phyloP scores from a whole-genome alignment of 2,329 filamentous ascomycete species.

The Thelonectria blattea region DNA sequence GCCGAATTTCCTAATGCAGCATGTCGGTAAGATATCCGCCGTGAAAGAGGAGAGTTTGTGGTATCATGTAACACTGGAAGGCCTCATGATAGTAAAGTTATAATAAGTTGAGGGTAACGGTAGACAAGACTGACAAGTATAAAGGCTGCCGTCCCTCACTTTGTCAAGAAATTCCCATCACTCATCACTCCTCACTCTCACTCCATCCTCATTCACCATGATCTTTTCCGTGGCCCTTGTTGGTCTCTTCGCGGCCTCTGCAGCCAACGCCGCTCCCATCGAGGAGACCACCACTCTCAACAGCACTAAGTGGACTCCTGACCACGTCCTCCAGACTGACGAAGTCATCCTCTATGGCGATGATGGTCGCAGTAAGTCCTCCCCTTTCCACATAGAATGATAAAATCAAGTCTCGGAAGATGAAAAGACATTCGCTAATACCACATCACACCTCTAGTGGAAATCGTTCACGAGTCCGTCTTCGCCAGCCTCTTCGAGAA shows the following conservation, averaged over 20 bases:
- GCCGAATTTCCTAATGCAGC: background rate
- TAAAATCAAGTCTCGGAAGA: background rate
- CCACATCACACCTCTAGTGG: background rate
- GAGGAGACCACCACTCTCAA: constrained; percentile 14
- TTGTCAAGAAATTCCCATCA: no score
- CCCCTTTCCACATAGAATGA: background rate
- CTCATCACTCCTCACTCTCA: background rate
- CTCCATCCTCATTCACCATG: constrained; percentile 3
- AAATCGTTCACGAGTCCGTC: constrained; percentile 6
- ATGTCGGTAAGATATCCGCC: background rate
- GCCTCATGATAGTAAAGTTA: background rate
- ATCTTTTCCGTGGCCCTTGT: constrained; percentile 4
- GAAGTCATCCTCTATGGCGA: constrained; percentile 28
- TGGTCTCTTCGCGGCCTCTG: constrained; percentile 7
- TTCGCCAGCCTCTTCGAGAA: background rate
- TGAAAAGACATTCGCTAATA: background rate
- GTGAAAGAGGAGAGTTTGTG: background rate
- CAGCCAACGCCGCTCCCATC: constrained; percentile 17
- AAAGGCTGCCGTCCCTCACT: background rate
- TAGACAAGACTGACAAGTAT: background rate
- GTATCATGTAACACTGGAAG: background rate
- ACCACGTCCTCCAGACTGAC: constrained; percentile 22
- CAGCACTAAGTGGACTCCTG: constrained; percentile 21
- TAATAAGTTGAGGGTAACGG: background rate
- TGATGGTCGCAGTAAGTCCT: constrained; percentile 8